Percentiles rank a stretch among this genome's conserved stretches.
phyloP scores from a whole-genome alignment of 805 yeast genomes.

The Cyberlindnera mycetangii region DNA sequence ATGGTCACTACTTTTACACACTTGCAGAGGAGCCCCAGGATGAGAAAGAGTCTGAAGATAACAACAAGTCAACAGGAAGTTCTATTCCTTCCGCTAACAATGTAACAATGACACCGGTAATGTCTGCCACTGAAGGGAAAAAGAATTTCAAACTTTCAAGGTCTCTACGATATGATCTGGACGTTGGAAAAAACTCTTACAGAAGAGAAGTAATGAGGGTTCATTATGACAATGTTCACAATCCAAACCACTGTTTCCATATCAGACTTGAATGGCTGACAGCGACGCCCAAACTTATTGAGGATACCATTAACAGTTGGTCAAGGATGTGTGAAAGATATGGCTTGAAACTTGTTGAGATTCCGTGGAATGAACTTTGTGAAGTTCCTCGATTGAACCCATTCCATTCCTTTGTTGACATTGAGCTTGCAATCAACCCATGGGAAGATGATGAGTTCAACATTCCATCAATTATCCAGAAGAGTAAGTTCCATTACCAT shows the following conservation, averaged over 20 bases:
- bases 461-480: constrained; percentile 37
- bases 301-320: constrained; percentile 75
- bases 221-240: constrained; percentile 89
- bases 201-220: constrained; percentile 77
- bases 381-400: constrained; percentile 76
- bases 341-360: constrained; percentile 78
- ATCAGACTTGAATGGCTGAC: constrained; percentile 90
- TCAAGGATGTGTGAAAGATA: constrained; percentile 80
- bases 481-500: constrained; percentile 73
- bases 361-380: constrained; percentile 87
- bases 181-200: constrained; percentile 66
- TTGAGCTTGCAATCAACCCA: constrained; percentile 66
- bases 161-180: constrained; percentile 68
- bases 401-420: constrained; percentile 79
- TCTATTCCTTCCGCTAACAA: constrained; percentile 2
- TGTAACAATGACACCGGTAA: constrained; percentile 20
- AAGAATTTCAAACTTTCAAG: constrained; percentile 59
- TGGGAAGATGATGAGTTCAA: constrained; percentile 59
- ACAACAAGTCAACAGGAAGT: constrained; percentile 9
- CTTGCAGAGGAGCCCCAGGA: constrained; percentile 13
- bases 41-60: constrained; percentile 11
- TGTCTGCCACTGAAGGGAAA: constrained; percentile 10
- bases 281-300: constrained; percentile 81
- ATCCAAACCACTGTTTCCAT: constrained; percentile 93
- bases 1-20: constrained; percentile 86